Percentiles rank a stretch among this genome's conserved stretches.
These are phyloP conservation scores for Lippia alba DNA, from an alignment of 305 asterid genomes.

Conservation along the genomic window DNA sequence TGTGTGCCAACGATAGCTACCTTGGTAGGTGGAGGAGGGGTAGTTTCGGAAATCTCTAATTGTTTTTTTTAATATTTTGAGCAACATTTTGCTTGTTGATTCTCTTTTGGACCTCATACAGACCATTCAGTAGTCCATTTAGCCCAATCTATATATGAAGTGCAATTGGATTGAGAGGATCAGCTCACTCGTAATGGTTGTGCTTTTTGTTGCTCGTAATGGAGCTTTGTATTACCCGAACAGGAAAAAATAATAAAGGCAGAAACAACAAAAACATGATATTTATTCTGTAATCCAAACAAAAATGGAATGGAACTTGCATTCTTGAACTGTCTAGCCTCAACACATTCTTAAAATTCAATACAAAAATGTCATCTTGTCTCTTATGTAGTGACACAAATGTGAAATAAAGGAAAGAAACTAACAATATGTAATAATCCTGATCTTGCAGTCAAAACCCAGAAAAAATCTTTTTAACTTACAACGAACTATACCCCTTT, in stretches of 20 bases:
- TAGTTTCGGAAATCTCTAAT: too few species aligned
- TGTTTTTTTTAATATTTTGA: too few species aligned
- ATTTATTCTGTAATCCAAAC: slow-evolving; percentile 14
- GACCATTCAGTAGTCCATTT: too few species aligned
- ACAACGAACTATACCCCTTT: slow-evolving; percentile 42
- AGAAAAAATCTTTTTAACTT: slow-evolving; percentile 36
- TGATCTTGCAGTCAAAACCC: slow-evolving; percentile 19
- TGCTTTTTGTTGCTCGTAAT: too few species aligned
- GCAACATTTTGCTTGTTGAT: too few species aligned
- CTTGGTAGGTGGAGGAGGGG: neutral
- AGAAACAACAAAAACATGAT: neutral
- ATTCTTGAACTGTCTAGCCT: slow-evolving; percentile 24
- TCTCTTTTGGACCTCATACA: too few species aligned
- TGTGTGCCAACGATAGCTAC: neutral
- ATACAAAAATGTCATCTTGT: slow-evolving; percentile 23
- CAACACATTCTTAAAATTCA: slow-evolving; percentile 21
- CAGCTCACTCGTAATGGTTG: too few species aligned
- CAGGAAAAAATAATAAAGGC: neutral
- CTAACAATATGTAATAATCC: slow-evolving; percentile 25
- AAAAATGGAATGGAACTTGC: neutral
- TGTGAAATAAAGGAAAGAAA: neutral
- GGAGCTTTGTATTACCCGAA: too few species aligned
- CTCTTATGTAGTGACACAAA: slow-evolving; percentile 23
- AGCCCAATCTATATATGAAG: too few species aligned
- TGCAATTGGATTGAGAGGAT: too few species aligned